These are phyloP conservation scores for Albugo candida DNA, from an alignment of 352 stramenopile genomes.

Conservation along the genomic window DNA sequence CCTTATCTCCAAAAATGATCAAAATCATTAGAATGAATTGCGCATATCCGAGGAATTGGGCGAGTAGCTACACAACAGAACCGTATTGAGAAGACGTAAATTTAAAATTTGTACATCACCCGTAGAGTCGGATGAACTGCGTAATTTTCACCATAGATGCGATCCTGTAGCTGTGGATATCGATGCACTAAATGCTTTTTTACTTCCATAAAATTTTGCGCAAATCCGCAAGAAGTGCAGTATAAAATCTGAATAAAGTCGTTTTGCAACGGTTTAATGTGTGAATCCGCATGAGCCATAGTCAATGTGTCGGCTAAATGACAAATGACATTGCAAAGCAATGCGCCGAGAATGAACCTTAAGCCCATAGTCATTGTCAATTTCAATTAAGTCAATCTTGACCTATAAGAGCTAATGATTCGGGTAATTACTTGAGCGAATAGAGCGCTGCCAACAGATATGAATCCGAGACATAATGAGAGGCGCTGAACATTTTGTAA, in stretches of 20 bases:
- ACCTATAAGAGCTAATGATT: too few species aligned
- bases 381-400: too few species aligned
- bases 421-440: too few species aligned
- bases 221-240: conserved; percentile 61
- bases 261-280: conserved; percentile 5
- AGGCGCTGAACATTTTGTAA: too few species aligned
- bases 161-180: conserved; percentile 48
- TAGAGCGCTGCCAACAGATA: too few species aligned
- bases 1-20: conserved; percentile 40
- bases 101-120: conserved; percentile 6
- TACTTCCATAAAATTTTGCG: conserved; percentile 58
- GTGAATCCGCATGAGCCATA: too few species aligned
- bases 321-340: too few species aligned
- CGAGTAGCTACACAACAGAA: conserved; percentile 14
- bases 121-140: conserved; percentile 28
- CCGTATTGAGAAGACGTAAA: not conserved
- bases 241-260: conserved; percentile 42
- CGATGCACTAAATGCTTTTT: conserved; percentile 46
- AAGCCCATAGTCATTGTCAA: too few species aligned
- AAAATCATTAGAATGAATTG: conserved; percentile 33
- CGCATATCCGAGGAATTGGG: conserved; percentile 21
- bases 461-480: too few species aligned
- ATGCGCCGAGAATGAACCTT: too few species aligned
- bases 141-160: conserved; percentile 38
- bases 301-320: too few species aligned